These are phyloP conservation scores for Penicillium sp. DNA, from an alignment of 2,329 filamentous ascomycete genomes.

Conservation along the genomic window DNA sequence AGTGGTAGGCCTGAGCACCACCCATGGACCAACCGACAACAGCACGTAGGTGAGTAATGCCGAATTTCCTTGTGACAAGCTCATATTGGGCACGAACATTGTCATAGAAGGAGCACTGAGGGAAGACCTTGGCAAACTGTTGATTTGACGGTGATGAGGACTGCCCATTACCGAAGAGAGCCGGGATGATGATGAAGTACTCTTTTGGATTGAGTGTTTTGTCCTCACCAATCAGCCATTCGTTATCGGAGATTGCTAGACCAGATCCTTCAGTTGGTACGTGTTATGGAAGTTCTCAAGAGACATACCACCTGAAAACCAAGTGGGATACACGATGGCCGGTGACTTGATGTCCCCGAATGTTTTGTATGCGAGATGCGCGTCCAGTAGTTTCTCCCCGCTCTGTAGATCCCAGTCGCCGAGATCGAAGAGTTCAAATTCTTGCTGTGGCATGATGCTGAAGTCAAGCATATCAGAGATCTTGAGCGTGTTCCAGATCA, in stretches of 20 bases:
- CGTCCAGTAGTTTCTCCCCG: slow-evolving; percentile 56
- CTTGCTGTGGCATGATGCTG: slow-evolving; percentile 22
- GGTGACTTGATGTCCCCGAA: slow-evolving; percentile 59
- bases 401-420: slow-evolving; percentile 63
- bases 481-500: too few relatives aligned
- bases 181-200: slow-evolving; percentile 64
- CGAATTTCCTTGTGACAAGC: slow-evolving; percentile 59
- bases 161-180: slow-evolving; percentile 63
- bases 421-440: slow-evolving; percentile 52
- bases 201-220: slow-evolving; percentile 59
- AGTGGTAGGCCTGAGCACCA: slow-evolving; percentile 60
- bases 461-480: too few relatives aligned
- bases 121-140: slow-evolving; percentile 51
- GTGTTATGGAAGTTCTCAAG: background rate
- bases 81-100: slow-evolving; percentile 63
- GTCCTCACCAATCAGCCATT: slow-evolving; percentile 64
- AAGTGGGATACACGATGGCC: slow-evolving; percentile 69
- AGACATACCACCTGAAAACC: slow-evolving; percentile 56
- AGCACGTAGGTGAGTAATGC: slow-evolving; percentile 54
- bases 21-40: slow-evolving; percentile 69
- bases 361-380: slow-evolving; percentile 70
- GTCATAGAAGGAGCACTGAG: slow-evolving; percentile 59
- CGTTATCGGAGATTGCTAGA: slow-evolving; percentile 60
- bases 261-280: background rate
- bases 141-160: slow-evolving; percentile 63